phyloP scores from a whole-genome alignment of 805 yeast species.

The Lachancea kluyveri region DNA sequence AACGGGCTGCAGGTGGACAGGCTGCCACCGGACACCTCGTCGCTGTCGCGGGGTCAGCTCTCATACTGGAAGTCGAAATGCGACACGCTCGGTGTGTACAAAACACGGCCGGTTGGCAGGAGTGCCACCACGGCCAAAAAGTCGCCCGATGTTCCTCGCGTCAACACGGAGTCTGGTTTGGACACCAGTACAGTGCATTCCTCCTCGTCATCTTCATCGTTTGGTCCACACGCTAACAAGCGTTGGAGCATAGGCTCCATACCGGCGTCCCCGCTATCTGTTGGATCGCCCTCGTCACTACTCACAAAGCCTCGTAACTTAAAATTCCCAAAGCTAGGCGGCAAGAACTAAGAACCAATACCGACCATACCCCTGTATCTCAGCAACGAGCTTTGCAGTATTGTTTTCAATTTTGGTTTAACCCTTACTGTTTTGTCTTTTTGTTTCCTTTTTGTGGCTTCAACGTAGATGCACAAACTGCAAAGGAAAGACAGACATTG shows the following conservation, averaged over 20 bases:
- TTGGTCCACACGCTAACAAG: conserved; percentile 1
- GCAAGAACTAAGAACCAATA: conserved; percentile 3
- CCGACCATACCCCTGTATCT: too few relatives aligned
- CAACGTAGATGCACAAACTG: not conserved
- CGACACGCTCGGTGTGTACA: conserved; percentile 20
- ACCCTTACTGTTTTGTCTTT: not conserved
- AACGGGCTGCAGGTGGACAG: conserved; percentile 49
- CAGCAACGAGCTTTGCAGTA: too few relatives aligned
- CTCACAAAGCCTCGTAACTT: conserved; percentile 2
- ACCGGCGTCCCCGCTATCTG: conserved; percentile 2
- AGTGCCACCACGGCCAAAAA: conserved; percentile 4
- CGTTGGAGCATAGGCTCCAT: conserved; percentile 7
- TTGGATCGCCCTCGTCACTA: conserved; percentile 1
- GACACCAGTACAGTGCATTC: too few relatives aligned
- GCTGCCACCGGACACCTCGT: conserved; percentile 22
- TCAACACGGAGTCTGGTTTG: too few relatives aligned
- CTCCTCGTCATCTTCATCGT: conserved; percentile 3
- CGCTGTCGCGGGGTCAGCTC: conserved; percentile 41
- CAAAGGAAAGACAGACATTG: too few relatives aligned
- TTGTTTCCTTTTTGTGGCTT: not conserved
- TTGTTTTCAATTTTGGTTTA: too few relatives aligned
- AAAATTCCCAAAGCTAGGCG: conserved; percentile 6
- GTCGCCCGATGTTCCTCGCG: too few relatives aligned
- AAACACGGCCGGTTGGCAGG: conserved; percentile 1
- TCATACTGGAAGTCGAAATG: conserved; percentile 47